phyloP scores from a whole-genome alignment of 2,329 filamentous ascomycete species.

The Botrytis sinoallii region DNA sequence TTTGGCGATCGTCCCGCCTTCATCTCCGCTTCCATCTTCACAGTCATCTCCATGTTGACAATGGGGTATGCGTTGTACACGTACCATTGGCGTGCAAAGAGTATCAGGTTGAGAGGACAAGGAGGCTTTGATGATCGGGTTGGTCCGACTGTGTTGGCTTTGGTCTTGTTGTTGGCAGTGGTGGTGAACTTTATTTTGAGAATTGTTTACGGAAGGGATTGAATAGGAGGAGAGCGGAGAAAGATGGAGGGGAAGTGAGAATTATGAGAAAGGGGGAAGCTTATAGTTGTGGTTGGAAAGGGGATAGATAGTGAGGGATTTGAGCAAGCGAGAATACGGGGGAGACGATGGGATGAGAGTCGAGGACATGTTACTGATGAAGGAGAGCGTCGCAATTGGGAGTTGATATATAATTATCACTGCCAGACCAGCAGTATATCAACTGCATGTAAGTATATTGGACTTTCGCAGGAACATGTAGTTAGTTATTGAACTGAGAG shows the following conservation, averaged over 20 bases:
- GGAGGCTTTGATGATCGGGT: conserved; percentile 96
- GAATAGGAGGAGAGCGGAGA: conserved; percentile 18
- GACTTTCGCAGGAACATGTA: not conserved
- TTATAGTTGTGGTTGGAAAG: not conserved
- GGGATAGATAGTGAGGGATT: not conserved
- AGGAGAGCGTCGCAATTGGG: not conserved
- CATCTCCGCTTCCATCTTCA: conserved; percentile 92
- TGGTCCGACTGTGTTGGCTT: conserved; percentile 84
- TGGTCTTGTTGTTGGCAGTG: conserved; percentile 84
- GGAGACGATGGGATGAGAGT: not conserved
- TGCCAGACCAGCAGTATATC: not conserved
- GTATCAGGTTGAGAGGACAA: conserved; percentile 85
- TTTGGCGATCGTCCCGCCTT: conserved; percentile 94
- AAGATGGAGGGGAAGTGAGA: not conserved
- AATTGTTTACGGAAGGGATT: conserved; percentile 47
- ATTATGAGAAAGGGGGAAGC: not conserved
- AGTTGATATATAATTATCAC: not conserved
- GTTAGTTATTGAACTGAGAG: not conserved
- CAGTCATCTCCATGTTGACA: conserved; percentile 85
- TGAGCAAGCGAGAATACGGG: not conserved
- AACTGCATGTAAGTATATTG: not conserved
- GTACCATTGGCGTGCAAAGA: conserved; percentile 96
- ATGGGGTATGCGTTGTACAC: conserved; percentile 95
- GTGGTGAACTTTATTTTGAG: conserved; percentile 92
- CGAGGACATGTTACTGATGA: not conserved